phyloP scores from a whole-genome alignment of 2,329 filamentous ascomycete species.

The Bipolaris oryzae region DNA sequence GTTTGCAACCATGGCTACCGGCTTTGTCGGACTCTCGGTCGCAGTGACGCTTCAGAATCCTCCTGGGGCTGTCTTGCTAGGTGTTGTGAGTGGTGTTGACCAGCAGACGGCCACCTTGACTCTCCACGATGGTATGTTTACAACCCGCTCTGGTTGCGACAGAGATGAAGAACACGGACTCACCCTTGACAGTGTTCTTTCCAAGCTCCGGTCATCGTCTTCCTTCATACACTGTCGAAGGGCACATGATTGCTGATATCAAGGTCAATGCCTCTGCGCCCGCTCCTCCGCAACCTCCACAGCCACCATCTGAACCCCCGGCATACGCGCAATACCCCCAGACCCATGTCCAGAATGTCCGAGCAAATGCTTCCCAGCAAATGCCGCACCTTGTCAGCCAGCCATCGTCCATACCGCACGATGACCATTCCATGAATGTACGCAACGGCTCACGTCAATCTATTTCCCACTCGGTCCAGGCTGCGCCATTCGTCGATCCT shows the following conservation, averaged over 20 bases:
- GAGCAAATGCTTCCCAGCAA: slow-evolving; percentile 10
- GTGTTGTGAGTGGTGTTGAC: slow-evolving; percentile 72
- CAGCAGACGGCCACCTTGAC: slow-evolving; percentile 67
- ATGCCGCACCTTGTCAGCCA: slow-evolving; percentile 23
- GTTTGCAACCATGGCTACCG: slow-evolving; percentile 60
- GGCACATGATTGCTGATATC: slow-evolving; percentile 64
- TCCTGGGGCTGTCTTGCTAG: slow-evolving; percentile 68
- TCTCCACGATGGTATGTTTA: slow-evolving; percentile 69
- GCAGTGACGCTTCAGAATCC: slow-evolving; percentile 73
- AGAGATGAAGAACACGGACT: neutral
- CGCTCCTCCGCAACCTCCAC: slow-evolving; percentile 17
- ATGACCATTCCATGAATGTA: slow-evolving; percentile 3
- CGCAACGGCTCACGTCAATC: slow-evolving; percentile 19
- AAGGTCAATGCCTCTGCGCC: slow-evolving; percentile 53
- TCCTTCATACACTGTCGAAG: slow-evolving; percentile 62
- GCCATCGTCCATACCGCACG: slow-evolving; percentile 14
- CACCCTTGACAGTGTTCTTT: slow-evolving; percentile 55
- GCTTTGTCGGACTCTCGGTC: slow-evolving; percentile 79
- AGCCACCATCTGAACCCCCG: slow-evolving; percentile 23
- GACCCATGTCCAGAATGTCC: slow-evolving; percentile 18
- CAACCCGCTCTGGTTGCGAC: neutral
- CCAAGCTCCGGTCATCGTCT: slow-evolving; percentile 60
- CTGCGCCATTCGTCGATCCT: slow-evolving; percentile 71
- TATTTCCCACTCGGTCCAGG: slow-evolving; percentile 30
- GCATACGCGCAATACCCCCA: slow-evolving; percentile 31